Evolutionary conservation across 2,329 filamentous ascomycete genomes (phyloP).

Genomic region (Pochonia chlamydosporia): DNA sequence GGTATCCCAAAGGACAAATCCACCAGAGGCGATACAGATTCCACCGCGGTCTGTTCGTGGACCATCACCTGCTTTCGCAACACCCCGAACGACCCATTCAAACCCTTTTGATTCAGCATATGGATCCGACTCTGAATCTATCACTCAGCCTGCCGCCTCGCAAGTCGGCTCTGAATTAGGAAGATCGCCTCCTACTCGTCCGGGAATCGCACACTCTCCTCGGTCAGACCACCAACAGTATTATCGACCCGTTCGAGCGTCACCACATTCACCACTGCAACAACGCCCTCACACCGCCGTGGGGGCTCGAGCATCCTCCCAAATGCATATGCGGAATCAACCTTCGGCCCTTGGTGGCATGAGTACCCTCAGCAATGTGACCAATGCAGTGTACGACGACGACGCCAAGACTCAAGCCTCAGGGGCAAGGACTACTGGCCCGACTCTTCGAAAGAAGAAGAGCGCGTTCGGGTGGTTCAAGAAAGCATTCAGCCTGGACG

Average conservation of each 20-base stretch:
- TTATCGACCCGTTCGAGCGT: slow-evolving; percentile 57
- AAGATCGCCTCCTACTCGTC: slow-evolving; percentile 17
- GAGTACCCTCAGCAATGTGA: slow-evolving; percentile 53
- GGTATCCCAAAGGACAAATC: slow-evolving; percentile 45
- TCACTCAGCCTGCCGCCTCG: slow-evolving; percentile 23
- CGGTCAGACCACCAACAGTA: slow-evolving; percentile 39
- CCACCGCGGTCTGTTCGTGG: slow-evolving; percentile 29
- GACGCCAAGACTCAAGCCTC: slow-evolving; percentile 20
- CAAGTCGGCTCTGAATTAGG: slow-evolving; percentile 28
- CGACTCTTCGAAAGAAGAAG: slow-evolving; percentile 57
- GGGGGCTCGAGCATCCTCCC: slow-evolving; percentile 26
- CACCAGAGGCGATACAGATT: slow-evolving; percentile 49
- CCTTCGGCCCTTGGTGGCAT: slow-evolving; percentile 48
- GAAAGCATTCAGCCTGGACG: slow-evolving; percentile 60
- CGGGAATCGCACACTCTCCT: slow-evolving; percentile 24
- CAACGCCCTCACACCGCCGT: slow-evolving; percentile 51
- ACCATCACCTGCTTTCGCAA: slow-evolving; percentile 27
- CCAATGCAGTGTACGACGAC: slow-evolving; percentile 38
- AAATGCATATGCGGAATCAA: slow-evolving; percentile 38
- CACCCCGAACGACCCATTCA: slow-evolving; percentile 22
- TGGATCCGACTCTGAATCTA: slow-evolving; percentile 39
- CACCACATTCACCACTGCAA: slow-evolving; percentile 58
- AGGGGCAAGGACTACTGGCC: slow-evolving; percentile 24
- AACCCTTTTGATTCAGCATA: slow-evolving; percentile 41
- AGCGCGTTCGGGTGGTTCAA: slow-evolving; percentile 64